Conservation (phyloP, 164 flowering plant species). For the Saururus chinensis region DNA sequence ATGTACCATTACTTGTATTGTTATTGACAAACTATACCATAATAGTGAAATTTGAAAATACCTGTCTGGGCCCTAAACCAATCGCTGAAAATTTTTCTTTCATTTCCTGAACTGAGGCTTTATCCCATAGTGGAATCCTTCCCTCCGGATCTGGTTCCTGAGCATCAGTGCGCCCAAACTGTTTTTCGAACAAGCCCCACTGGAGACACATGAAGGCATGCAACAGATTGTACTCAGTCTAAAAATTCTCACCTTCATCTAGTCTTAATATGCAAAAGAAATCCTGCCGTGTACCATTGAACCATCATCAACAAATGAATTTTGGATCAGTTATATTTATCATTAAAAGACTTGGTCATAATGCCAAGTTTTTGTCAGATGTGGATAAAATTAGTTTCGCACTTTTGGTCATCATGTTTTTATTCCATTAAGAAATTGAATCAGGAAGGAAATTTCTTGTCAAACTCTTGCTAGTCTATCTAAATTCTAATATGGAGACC, state of each 20-base stretch:
- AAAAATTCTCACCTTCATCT: too few relatives aligned
- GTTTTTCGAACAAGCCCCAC: slow-evolving; percentile 87
- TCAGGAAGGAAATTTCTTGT: too few relatives aligned
- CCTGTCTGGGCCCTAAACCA: slow-evolving; percentile 98
- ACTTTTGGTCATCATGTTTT: too few relatives aligned
- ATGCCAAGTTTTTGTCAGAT: too few relatives aligned
- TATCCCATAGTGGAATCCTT: slow-evolving; percentile 76
- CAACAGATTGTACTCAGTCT: background rate
- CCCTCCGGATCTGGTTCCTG: slow-evolving; percentile 92
- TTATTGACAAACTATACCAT: background rate
- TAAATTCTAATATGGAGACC: too few relatives aligned
- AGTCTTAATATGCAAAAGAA: background rate
- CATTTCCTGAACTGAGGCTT: slow-evolving; percentile 80
- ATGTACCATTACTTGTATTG: background rate
- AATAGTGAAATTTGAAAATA: slow-evolving; percentile 10
- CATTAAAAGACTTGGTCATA: too few relatives aligned
- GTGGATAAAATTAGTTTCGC: too few relatives aligned
- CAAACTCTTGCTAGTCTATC: too few relatives aligned
- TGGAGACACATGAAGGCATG: slow-evolving; percentile 9
- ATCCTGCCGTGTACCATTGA: too few relatives aligned
- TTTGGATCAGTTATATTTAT: too few relatives aligned
- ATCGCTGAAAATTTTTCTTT: slow-evolving; percentile 71
- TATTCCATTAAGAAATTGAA: too few relatives aligned
- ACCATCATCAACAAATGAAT: too few relatives aligned
- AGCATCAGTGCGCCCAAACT: slow-evolving; percentile 69